Evolutionary conservation across 495 filamentous ascomycete species (phyloP), one percentile per base, ranked within the genome.

Genomic region (Penicillium herquei): DNA sequence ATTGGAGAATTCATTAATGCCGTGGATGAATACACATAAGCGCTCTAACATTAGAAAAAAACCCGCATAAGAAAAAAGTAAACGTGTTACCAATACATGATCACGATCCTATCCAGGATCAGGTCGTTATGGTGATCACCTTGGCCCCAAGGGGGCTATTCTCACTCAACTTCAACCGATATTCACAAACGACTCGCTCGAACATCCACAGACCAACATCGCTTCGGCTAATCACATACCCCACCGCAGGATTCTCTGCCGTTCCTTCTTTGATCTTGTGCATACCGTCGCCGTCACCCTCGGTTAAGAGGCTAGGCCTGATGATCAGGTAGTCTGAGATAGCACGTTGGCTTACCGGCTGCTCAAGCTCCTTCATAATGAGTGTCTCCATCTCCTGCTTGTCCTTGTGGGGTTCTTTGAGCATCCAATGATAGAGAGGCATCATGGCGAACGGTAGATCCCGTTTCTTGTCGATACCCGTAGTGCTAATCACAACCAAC

Each of bases 341-440:
- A 6, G 39, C 39, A 42, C 39, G 39, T 5, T 42, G 6, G 39
- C 13, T 6, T 6, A 13, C 39, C 7, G 39, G 39, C 39, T n/a
- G 16, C 7, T 42, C 39, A 6, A 42, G 6, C 13, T 42, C 12
- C 39, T 42, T 42, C 7, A n/a, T 13, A 13, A 42, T 42, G 7
- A 42, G 7, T 42, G 6, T 13, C 39, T 42, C 39, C 39, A 42
- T 42, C 5, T n/a, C n/a, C 7, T 13, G 39, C 39, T 42, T 42
- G n/a, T 42, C 39, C 39, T 13, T 13, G n/a, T 42, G 39, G 6
- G 39, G 39, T n/a, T 42, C 7, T 42, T 42, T 42, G 7, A 42
- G n/a, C 39, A 42, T 42, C 39, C 39, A 42, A n/a, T 42, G 39
- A 13, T 42, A 42, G 39, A 42, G 39, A 42, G 39, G 39, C 39